A percentile compares a stretch with the other conserved stretches of the same genome.
Evolutionary conservation across 306 rosid genomes (phyloP).

Genomic region (Mimosa bimucronata): DNA sequence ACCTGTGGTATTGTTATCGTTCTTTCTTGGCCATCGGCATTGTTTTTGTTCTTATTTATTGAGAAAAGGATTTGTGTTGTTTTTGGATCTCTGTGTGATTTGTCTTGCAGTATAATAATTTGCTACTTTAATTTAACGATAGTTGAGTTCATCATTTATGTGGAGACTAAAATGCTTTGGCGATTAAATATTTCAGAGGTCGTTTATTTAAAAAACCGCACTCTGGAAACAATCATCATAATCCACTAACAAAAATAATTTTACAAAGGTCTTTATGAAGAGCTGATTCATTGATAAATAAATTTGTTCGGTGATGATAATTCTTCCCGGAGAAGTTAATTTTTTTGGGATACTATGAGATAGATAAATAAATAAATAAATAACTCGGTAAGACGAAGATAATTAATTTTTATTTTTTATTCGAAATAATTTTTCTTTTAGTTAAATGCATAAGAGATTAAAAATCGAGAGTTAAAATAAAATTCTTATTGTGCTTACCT

Average conservation of each 20-base stretch:
- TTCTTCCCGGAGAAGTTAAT: not conserved
- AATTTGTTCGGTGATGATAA: not conserved
- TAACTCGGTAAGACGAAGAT: no score
- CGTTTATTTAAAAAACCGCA: slow-evolving; percentile 2
- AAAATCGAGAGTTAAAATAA: not conserved
- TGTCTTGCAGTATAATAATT: not conserved
- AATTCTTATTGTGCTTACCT: not conserved
- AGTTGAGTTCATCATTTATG: slow-evolving; percentile 7
- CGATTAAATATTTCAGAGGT: not conserved
- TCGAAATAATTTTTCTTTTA: no score
- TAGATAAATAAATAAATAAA: no score
- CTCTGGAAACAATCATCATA: not conserved
- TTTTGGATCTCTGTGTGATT: no score
- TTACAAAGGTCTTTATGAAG: not conserved
- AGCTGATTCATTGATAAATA: not conserved
- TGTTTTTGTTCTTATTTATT: no score
- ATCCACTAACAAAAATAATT: not conserved
- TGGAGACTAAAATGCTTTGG: not conserved
- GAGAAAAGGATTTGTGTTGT: no score
- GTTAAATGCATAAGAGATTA: no score
- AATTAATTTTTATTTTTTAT: no score
- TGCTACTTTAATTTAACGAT: not conserved
- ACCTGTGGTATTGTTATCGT: not conserved
- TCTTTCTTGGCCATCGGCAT: no score
- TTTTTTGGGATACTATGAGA: not conserved